Evolutionary conservation across 805 yeast species (phyloP), one percentile per base, ranked within the genome.

Genomic region (Saccharomycopsis oosterbeekiorum): DNA sequence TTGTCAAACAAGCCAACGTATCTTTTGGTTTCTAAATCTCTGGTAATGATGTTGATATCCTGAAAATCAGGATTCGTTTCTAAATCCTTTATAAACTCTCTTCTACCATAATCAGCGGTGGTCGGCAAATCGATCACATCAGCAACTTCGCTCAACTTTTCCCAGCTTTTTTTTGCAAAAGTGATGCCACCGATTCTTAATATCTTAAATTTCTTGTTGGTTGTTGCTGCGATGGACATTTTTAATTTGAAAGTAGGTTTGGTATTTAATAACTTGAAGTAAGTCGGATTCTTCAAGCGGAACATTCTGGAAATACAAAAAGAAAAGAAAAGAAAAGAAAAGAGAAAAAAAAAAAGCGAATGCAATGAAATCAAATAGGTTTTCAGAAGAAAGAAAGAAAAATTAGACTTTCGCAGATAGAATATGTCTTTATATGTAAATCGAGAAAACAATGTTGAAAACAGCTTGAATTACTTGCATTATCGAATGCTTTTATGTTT

Each of bases 141-240:
- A 4, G 78, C 80, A 21, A 74, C 71, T 5, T 78, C 68, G 11
- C 70, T 67, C 19, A 88, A 72, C 29, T 78, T 75, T n/a, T 76
- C 74, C 93, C 94, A 89, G 53, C 85, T 87, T 39, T 79, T 75
- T 43, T 79, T 80, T 54, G 90, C 92, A 69, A 75, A 85, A 58
- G 73, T 70, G 55, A 84, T 77, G 14, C 79, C 76, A 6, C 91
- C 93, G 41, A 90, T 71, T 71, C 89, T 78, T 29, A 90, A 76
- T 11, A 89, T 83, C 65, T 82, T 80, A 26, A 24, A 3, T 21
- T 17, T 47, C 26, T 47, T 57, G 88, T 85, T 67, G 26, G 19
- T 24, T 21, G 26, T 21, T 21, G 53, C 53, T 47, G 14, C 9
- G n/a, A 34, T 47, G 3, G 53, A 47, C 53, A 47, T 47, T 47